Percentiles rank a stretch among this genome's conserved stretches.
Conservation (phyloP, 2,329 filamentous ascomycete genomes). For the Beauveria sp. region DNA sequence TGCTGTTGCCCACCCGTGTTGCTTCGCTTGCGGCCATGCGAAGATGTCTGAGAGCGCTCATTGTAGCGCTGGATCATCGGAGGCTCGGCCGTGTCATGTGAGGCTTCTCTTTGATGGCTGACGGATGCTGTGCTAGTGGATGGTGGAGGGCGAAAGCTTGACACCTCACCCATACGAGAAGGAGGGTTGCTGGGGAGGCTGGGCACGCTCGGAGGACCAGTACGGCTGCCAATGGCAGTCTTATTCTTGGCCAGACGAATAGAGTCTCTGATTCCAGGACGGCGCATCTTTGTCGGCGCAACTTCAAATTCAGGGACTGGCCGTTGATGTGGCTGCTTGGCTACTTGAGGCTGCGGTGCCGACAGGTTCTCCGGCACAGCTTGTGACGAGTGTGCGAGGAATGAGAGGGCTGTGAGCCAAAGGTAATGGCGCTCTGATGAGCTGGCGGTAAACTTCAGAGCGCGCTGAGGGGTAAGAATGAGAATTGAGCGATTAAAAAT, state of each 20-base stretch:
- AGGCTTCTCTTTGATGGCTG: slow-evolving; percentile 39
- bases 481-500: slow-evolving; percentile 91
- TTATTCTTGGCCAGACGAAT: slow-evolving; percentile 81
- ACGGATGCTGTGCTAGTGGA: slow-evolving; percentile 29
- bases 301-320: slow-evolving; percentile 45
- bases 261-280: slow-evolving; percentile 68
- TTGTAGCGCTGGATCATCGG: slow-evolving; percentile 65
- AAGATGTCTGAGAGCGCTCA: slow-evolving; percentile 39
- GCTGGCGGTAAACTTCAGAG: slow-evolving; percentile 86
- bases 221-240: slow-evolving; percentile 30
- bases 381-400: slow-evolving; percentile 83
- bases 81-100: slow-evolving; percentile 58
- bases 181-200: slow-evolving; percentile 32
- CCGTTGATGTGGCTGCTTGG: slow-evolving; percentile 24
- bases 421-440: slow-evolving; percentile 83
- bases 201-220: slow-evolving; percentile 44
- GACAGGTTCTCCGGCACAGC: slow-evolving; percentile 66
- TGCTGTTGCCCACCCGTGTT: slow-evolving; percentile 66
- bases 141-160: slow-evolving; percentile 32
- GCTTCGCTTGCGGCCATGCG: slow-evolving; percentile 78
- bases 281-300: slow-evolving; percentile 40
- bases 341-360: slow-evolving; percentile 36
- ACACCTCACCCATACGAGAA: slow-evolving; percentile 27
- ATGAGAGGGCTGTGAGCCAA: slow-evolving; percentile 91
- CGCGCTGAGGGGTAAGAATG: slow-evolving; percentile 86